phyloP scores from a whole-genome alignment of 2,329 filamentous ascomycete genomes.

The Botrytis medusae region DNA sequence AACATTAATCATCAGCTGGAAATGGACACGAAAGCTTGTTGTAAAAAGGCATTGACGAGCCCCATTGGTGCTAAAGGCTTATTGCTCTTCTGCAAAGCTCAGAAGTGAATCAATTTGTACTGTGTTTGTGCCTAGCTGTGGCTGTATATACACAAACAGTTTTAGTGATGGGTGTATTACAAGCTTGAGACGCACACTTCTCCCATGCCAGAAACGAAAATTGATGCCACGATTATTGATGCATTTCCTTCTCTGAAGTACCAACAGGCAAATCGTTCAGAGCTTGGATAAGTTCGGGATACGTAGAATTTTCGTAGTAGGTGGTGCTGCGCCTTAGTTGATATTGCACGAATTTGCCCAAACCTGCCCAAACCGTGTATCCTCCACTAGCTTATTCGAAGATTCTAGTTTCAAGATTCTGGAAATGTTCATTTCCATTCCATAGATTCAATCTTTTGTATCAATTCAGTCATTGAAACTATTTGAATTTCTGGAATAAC shows the following conservation, averaged over 20 bases:
- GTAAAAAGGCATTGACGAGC: too few species aligned
- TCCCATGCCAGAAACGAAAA: not conserved
- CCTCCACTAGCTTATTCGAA: not conserved
- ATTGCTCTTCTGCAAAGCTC: not conserved
- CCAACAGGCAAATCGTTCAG: too few species aligned
- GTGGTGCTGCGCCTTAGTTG: constrained; percentile 44
- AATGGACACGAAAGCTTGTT: too few species aligned
- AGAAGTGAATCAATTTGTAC: not conserved
- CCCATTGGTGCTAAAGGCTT: too few species aligned
- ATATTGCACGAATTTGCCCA: constrained; percentile 45
- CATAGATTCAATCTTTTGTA: too few species aligned
- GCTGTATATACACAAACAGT: not conserved
- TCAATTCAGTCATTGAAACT: too few species aligned
- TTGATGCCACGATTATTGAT: not conserved
- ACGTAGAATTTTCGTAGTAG: too few species aligned
- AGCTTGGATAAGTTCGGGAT: too few species aligned
- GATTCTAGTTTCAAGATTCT: too few species aligned
- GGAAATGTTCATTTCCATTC: too few species aligned
- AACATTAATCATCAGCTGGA: too few species aligned
- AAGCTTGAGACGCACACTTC: not conserved
- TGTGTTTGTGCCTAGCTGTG: not conserved
- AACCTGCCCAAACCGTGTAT: constrained; percentile 41
- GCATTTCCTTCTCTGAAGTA: not conserved
- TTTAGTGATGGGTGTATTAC: not conserved
- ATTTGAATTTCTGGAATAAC: too few species aligned